phyloP scores from a whole-genome alignment of 805 yeast genomes.

The Wickerhamiella alocasiicola region DNA sequence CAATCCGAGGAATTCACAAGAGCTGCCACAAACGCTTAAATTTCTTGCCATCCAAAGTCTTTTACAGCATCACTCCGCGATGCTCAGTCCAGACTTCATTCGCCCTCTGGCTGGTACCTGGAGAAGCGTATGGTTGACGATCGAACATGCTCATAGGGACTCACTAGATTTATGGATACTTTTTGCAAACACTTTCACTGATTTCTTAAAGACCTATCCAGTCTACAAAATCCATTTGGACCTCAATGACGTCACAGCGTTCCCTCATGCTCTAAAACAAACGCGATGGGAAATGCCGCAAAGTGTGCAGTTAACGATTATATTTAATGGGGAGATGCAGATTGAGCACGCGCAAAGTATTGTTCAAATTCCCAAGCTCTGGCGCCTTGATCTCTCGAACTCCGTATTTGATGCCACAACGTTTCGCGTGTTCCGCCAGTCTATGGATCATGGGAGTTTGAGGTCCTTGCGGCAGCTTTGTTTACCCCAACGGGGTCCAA shows the following conservation, averaged over 20 bases:
- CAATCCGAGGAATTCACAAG: not conserved
- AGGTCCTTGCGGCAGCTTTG: constrained; percentile 3
- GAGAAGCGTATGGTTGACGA: constrained; percentile 6
- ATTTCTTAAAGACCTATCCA: not conserved
- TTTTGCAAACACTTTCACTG: not conserved
- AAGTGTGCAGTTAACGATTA: not conserved
- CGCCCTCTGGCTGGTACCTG: constrained; percentile 3
- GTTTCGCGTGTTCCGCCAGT: constrained; percentile 5
- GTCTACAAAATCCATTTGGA: not conserved
- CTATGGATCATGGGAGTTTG: constrained; percentile 8
- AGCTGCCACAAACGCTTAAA: not conserved
- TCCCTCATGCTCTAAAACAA: not conserved
- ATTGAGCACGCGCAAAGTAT: not conserved
- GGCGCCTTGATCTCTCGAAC: constrained; percentile 4
- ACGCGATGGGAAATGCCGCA: not conserved
- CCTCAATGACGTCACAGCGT: not conserved
- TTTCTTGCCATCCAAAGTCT: not conserved
- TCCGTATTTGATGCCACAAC: not conserved
- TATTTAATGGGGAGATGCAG: not conserved
- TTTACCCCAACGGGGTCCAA: constrained; percentile 6
- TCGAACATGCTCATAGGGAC: not conserved
- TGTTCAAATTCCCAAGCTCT: not conserved
- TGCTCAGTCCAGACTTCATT: not conserved
- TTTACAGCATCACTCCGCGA: not conserved
- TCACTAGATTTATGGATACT: constrained; percentile 10